Evolutionary conservation across 2,329 filamentous ascomycete species (phyloP).

Genomic region (Verticillium nonalfalfae): DNA sequence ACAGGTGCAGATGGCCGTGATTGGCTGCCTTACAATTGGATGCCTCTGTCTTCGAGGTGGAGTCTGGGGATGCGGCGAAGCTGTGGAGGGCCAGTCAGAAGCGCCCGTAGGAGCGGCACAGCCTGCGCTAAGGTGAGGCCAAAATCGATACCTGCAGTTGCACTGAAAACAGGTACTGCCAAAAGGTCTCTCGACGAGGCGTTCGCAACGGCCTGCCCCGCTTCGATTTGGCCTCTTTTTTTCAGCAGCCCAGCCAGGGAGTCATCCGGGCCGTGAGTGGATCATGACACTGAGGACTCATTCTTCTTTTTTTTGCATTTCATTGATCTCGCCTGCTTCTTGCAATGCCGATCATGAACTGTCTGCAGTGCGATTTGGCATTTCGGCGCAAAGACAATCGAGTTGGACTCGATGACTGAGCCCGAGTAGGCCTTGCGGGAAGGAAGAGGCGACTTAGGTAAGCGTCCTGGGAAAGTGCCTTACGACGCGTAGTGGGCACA

Average conservation of each 20-base stretch:
- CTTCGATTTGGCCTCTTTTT: neutral
- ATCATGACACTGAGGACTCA: neutral
- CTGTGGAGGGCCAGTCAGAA: neutral
- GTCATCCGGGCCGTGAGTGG: neutral
- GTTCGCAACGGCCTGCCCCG: neutral
- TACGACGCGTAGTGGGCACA: no score
- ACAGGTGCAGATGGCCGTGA: neutral
- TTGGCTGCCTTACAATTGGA: neutral
- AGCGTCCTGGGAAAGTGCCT: no score
- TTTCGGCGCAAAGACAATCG: no score
- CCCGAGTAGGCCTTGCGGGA: neutral
- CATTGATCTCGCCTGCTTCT: neutral
- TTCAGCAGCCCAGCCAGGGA: neutral
- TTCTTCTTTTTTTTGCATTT: neutral
- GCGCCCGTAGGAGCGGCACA: neutral
- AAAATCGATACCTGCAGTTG: neutral
- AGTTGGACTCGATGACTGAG: neutral
- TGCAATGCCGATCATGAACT: no score
- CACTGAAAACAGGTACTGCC: neutral
- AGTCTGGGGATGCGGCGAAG: neutral
- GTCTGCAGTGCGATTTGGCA: no score
- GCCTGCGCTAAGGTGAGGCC: neutral
- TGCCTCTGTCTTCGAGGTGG: neutral
- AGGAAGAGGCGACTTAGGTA: neutral
- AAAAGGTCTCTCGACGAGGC: neutral